Percentiles rank a stretch among this genome's conserved stretches.
Evolutionary conservation across 345 rosid species (phyloP).

Genomic region (Mallotus nudiflorus): DNA sequence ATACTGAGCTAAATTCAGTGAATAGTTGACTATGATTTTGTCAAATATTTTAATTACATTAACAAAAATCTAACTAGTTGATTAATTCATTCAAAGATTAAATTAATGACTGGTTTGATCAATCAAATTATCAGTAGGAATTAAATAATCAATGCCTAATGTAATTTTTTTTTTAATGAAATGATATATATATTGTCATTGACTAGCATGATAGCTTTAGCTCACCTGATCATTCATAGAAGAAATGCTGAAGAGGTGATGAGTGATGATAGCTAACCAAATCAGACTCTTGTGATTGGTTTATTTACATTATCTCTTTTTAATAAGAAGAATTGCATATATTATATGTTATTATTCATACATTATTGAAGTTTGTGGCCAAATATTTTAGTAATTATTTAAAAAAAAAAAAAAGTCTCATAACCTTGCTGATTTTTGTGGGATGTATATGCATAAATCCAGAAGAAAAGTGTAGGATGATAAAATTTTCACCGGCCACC

Average conservation of each 20-base stretch:
- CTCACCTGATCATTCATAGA: background rate
- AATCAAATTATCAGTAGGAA: background rate
- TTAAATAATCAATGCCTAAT: background rate
- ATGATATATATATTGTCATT: background rate
- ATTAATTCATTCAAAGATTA: background rate
- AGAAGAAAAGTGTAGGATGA: background rate
- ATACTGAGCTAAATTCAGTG: background rate
- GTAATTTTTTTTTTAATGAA: background rate
- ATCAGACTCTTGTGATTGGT: background rate
- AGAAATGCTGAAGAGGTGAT: background rate
- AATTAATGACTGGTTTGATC: background rate
- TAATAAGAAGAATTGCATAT: too few species aligned
- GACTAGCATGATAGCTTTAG: slow-evolving; percentile 3
- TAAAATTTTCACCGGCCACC: slow-evolving; percentile 6
- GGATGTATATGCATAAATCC: background rate
- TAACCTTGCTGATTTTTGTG: too few species aligned
- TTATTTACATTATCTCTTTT: background rate
- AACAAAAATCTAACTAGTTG: background rate
- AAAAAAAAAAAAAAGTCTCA: too few species aligned
- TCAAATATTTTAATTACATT: background rate
- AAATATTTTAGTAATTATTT: background rate
- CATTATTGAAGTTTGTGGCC: background rate
- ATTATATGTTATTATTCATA: background rate
- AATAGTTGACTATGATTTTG: background rate
- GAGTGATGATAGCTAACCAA: slow-evolving; percentile 4